phyloP scores from a whole-genome alignment of 169 alveolate genomes.

The Plasmodium relictum region DNA sequence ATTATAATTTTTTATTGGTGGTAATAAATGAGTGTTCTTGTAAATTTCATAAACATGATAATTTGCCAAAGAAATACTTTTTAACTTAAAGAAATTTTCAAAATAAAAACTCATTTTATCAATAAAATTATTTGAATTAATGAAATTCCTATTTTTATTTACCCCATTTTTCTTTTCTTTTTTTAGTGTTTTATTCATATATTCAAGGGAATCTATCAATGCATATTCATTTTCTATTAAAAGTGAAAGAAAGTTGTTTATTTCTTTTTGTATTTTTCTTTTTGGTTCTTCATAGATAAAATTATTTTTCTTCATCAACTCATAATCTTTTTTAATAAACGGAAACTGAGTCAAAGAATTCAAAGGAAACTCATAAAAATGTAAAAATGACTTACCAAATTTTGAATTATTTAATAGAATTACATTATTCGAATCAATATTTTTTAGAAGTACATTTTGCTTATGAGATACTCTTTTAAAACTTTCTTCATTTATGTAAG shows the following conservation, averaged over 20 bases:
- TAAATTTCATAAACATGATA: slow-evolving; percentile 70
- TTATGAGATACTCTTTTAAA: not conserved
- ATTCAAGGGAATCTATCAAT: slow-evolving; percentile 40
- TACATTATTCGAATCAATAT: not conserved
- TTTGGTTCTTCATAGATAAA: slow-evolving; percentile 18
- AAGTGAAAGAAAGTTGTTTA: slow-evolving; percentile 38
- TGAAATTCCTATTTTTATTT: not conserved
- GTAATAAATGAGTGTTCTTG: slow-evolving; percentile 61
- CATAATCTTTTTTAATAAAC: slow-evolving; percentile 54
- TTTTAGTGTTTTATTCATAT: slow-evolving; percentile 21
- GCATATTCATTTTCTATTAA: slow-evolving; percentile 70
- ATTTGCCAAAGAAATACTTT: slow-evolving; percentile 24
- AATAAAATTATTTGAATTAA: not conserved
- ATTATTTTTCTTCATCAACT: slow-evolving; percentile 3
- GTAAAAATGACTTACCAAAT: slow-evolving; percentile 13
- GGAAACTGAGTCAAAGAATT: slow-evolving; percentile 46
- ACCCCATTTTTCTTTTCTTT: slow-evolving; percentile 8
- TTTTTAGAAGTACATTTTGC: slow-evolving; percentile 25
- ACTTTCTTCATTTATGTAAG: slow-evolving; percentile 11
- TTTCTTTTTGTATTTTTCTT: slow-evolving; percentile 21
- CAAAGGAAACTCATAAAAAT: slow-evolving; percentile 51
- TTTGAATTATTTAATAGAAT: not conserved
- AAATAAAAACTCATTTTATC: slow-evolving; percentile 9
- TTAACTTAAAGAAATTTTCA: slow-evolving; percentile 26
- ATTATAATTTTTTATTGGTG: slow-evolving; percentile 34